A percentile compares a stretch with the other conserved stretches of the same genome.
Conservation (phyloP, 345 rosid genomes). For the Rhodamnia rubescens region DNA sequence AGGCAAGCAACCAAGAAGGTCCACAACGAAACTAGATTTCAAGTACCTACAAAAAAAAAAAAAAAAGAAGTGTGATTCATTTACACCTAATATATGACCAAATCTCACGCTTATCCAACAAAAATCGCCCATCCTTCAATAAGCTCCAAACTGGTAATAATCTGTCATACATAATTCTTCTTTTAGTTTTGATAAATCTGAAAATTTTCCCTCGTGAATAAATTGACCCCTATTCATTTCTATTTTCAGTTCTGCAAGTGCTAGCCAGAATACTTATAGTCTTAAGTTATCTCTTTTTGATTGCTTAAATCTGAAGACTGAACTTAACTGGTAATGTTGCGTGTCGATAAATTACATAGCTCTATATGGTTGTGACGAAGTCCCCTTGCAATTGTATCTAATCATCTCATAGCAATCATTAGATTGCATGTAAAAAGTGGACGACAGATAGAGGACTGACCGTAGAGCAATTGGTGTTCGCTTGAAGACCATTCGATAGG, state of each 20-base stretch:
- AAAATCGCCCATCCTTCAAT: not conserved
- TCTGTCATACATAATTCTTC: not conserved
- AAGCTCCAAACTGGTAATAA: not conserved
- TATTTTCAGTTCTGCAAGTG: not conserved
- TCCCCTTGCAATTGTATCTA: not conserved
- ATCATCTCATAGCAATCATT: not conserved
- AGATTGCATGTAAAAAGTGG: not conserved
- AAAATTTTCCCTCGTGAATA: not conserved
- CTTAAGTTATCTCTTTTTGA: not conserved
- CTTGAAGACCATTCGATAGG: constrained; percentile 40
- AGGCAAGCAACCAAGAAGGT: constrained; percentile 63
- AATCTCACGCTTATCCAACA: not conserved
- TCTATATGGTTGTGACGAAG: not conserved
- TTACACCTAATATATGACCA: not conserved
- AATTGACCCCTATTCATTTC: not conserved
- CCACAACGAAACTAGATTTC: constrained; percentile 56
- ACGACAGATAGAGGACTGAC: constrained; percentile 8
- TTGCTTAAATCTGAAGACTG: not conserved
- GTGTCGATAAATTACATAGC: not conserved
- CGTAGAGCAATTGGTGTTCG: constrained; percentile 56
- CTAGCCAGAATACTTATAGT: not conserved
- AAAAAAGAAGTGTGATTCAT: not conserved
- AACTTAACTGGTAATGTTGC: not conserved
- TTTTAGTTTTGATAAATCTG: not conserved
- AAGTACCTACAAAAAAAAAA: constrained; percentile 35